phyloP scores from a whole-genome alignment of 805 yeast species.

The Vanderwaltozyma verrucispora region DNA sequence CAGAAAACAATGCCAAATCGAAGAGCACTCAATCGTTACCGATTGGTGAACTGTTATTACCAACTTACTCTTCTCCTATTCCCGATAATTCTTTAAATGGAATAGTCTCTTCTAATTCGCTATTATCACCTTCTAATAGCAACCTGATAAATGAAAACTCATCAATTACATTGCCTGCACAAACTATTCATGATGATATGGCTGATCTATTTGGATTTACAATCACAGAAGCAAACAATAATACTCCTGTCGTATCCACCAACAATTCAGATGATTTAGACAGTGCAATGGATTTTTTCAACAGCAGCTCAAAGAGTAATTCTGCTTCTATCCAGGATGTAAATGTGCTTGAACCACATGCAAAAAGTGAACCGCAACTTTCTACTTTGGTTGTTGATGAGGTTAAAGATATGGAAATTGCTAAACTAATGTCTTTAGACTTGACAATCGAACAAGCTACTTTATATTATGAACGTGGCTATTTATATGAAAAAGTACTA shows the following conservation, averaged over 20 bases:
- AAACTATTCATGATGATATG: conserved; percentile 12
- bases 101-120: neutral
- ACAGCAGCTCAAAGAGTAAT: neutral
- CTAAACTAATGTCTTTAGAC: conserved; percentile 26
- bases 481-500: conserved; percentile 16
- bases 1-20: neutral
- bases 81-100: neutral
- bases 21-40: neutral
- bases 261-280: conserved; percentile 13
- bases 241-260: neutral
- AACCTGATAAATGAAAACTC: too few relatives aligned
- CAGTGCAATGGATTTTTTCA: conserved; percentile 6
- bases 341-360: neutral
- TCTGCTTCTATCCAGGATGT: neutral
- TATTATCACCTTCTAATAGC: too few relatives aligned
- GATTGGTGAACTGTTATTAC: neutral
- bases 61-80: neutral
- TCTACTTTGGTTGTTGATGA: conserved; percentile 19
- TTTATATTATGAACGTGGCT: conserved; percentile 16
- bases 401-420: conserved; percentile 28
- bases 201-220: conserved; percentile 13
- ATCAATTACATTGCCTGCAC: too few relatives aligned
- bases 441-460: conserved; percentile 16
- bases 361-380: neutral
- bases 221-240: neutral